Evolutionary conservation across 2,329 filamentous ascomycete genomes (phyloP), one percentile per base, ranked within the genome.

Genomic region (Albifimbria verrucaria): DNA sequence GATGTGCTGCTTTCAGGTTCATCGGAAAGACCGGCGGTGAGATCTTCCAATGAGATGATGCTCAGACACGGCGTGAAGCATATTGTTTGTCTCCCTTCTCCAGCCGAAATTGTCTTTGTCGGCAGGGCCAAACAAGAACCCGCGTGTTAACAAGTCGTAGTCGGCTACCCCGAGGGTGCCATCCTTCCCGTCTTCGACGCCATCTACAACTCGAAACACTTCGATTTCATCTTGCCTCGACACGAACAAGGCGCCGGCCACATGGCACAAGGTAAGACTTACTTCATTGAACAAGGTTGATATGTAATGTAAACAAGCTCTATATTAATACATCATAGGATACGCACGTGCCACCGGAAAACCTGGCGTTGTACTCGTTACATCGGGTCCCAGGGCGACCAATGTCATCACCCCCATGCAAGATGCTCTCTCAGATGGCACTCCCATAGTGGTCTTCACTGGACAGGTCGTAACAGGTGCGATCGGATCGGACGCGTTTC

Each of bases 31-130:
- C 86, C 48, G 93, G 94, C 68, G 94, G 94, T 68, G 88, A 97
- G 73, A 97, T 97, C 64, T 96, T 97, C 74, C 92, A n/a, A 97
- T 73, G 93, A 97, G 76, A 97, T 97, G 93, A 97, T 99, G 92
- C 81, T 96, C 57, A 83, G 93, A 67, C 89, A 93, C 64, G 83
- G 80, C 63, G 93, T 99, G 52, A 94, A 97, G 77, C 91, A 97
- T 72, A 83, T 97, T 97, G 91, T 96, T 80, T 68, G 90, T 87
- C 57, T 62, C 51, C 52, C 48, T 36, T 46, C 43, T 46, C 18
- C 43, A 23, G 7, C 43, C 43, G 6, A 7, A 43, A 25, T 32
- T 44, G 24, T n/a, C 46, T 52, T 51, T 46, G 26, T 50, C 43
- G 18, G 41, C 32, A 23, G 21, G 10, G 21, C 43, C 44, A 36